Evolutionary conservation across 352 stramenopile genomes (phyloP).

Genomic region (Phytophthora rubi): DNA sequence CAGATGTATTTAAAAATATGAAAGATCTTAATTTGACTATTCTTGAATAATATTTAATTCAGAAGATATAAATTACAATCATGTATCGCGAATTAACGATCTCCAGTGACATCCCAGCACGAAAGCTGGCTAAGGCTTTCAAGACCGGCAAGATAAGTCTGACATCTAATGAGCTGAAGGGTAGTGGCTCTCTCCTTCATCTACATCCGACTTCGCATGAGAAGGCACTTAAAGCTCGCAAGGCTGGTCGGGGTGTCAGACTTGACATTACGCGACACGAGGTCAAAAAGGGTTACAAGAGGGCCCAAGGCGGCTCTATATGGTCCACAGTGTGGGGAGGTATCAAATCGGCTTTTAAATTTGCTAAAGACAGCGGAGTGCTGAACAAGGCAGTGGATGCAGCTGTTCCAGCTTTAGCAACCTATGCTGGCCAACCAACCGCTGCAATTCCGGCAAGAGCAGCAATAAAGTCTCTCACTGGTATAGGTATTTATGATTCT

Average conservation of each 20-base stretch:
- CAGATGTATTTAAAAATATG: too few relatives aligned
- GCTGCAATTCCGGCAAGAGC: neutral
- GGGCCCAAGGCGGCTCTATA: too few relatives aligned
- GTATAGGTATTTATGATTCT: neutral
- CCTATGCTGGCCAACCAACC: neutral
- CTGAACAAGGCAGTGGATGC: neutral
- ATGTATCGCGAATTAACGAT: too few relatives aligned
- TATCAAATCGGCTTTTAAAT: constrained; percentile 2
- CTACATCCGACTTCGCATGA: constrained; percentile 11
- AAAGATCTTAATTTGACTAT: too few relatives aligned
- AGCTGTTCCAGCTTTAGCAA: neutral
- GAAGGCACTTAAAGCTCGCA: constrained; percentile 8
- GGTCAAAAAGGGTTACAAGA: constrained; percentile 4
- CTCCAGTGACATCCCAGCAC: too few relatives aligned
- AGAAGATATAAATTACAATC: too few relatives aligned
- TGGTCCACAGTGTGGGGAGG: neutral
- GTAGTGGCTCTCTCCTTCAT: constrained; percentile 12
- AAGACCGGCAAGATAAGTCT: neutral
- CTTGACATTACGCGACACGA: constrained; percentile 7
- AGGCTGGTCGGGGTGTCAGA: constrained; percentile 7
- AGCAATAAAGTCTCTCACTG: neutral
- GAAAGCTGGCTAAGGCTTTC: constrained; percentile 3
- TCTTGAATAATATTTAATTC: too few relatives aligned
- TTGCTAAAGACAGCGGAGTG: neutral
- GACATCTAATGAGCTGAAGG: neutral